Evolutionary conservation across 2,329 filamentous ascomycete species (phyloP).

Genomic region (Botrytis pseudocinerea): DNA sequence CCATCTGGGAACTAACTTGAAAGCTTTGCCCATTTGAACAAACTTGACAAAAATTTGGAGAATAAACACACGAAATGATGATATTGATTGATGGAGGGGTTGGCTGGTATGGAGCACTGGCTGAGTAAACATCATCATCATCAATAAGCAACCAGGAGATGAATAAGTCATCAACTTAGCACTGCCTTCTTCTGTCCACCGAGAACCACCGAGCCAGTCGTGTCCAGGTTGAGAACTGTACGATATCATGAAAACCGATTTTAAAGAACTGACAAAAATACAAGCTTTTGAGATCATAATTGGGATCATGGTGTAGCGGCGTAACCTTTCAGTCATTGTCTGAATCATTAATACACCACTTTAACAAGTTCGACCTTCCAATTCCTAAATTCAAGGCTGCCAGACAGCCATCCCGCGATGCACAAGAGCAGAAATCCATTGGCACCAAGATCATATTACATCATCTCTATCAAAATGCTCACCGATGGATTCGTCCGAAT

Average conservation of each 20-base stretch:
- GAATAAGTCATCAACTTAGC: slow-evolving; percentile 13
- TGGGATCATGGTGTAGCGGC: not conserved
- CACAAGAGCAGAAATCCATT: not conserved
- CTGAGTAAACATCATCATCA: slow-evolving; percentile 19
- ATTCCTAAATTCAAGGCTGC: not conserved
- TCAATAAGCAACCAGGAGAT: slow-evolving; percentile 4
- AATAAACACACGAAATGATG: not conserved
- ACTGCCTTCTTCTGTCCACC: slow-evolving; percentile 9
- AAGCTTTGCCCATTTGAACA: not conserved
- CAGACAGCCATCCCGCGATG: not conserved
- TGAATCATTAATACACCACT: not conserved
- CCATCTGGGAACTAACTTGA: not conserved
- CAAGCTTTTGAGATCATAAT: not conserved
- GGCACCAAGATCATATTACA: not conserved
- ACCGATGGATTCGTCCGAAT: slow-evolving; percentile 3
- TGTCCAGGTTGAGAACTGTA: not conserved
- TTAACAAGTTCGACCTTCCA: not conserved
- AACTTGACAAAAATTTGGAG: not conserved
- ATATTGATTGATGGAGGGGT: not conserved
- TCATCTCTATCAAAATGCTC: not conserved
- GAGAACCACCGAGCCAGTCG: not conserved
- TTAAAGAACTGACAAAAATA: not conserved
- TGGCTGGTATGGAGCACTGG: not conserved
- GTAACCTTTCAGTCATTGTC: not conserved
- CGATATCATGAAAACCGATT: not conserved